Evolutionary conservation across 345 rosid species (phyloP), one percentile per base, ranked within the genome.

Genomic region (Dovyalis caffra): DNA sequence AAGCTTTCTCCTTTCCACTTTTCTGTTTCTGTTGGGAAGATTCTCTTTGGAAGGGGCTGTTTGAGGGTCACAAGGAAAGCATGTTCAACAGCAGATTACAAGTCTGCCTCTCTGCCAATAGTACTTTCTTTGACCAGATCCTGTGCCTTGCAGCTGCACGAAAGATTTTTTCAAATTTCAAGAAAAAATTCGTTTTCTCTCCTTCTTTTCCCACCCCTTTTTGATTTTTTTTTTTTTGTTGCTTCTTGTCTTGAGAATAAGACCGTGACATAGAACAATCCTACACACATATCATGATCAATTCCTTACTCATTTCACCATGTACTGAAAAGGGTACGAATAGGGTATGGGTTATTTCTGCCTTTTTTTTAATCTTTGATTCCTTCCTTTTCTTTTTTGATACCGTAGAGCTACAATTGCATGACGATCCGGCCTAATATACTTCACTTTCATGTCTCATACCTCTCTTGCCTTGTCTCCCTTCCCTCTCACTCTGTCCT

Each of bases 61-160:
- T 56, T 10, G 70, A 60, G 71, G 84, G 74, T 87, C 98, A 93
- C 87, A 85, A 76, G 80, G 76, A 89, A 89, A 86, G 82, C 90
- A 82, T 87, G 90, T 32, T 78, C 75, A 79, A 77, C 78, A 26
- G 64, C 89, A 72, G 87, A 83, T 78, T 23, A 23, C 69, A 67
- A 83, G 79, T 77, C 84, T 73, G 82, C 73, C 73, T 58, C 43
- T 31, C 77, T 71, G 75, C 21, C 33, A 62, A 62, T 16, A 66
- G 91, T 88, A 78, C 92, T 84, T 84, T 77, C 84, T 88, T 93
- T 91, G 94, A 90, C 96, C 91, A 77, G 88, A 87, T 89, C 87
- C 84, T 79, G 87, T 83, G 88, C 88, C 84, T 77, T 51, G 65
- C 70, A 77, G 77, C 84, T 82, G 85, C 82, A 80, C 75, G 23